These are phyloP conservation scores for Plantago lanceolata DNA, from an alignment of 305 asterid genomes.

Conservation along the genomic window DNA sequence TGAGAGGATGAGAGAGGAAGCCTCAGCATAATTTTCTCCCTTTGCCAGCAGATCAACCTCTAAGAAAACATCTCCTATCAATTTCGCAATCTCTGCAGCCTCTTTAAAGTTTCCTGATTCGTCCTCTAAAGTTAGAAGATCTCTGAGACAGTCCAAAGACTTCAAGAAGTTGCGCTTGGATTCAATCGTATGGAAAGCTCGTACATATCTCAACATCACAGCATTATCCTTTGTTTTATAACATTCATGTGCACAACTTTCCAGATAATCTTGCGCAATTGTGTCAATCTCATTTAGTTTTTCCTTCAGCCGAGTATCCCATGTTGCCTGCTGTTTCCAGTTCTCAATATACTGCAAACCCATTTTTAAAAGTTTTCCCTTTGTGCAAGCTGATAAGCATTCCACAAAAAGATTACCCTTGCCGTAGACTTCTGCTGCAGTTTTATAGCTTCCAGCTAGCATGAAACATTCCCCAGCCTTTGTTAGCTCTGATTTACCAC, in stretches of 20 bases:
- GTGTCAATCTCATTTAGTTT: slow-evolving; percentile 27
- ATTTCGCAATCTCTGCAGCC: slow-evolving; percentile 54
- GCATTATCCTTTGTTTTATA: slow-evolving; percentile 30
- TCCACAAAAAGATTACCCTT: slow-evolving; percentile 40
- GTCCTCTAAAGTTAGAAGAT: slow-evolving; percentile 47
- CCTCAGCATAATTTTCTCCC: slow-evolving; percentile 29
- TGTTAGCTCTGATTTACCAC: slow-evolving; percentile 34
- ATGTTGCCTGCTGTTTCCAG: slow-evolving; percentile 43
- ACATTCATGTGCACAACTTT: slow-evolving; percentile 41
- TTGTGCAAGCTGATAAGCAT: slow-evolving; percentile 49
- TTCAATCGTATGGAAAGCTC: slow-evolving; percentile 39
- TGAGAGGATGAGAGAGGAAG: slow-evolving; percentile 34
- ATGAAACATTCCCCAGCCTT: slow-evolving; percentile 72
- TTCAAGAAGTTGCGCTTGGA: slow-evolving; percentile 46
- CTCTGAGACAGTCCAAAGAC: slow-evolving; percentile 37
- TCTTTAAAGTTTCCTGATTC: slow-evolving; percentile 47
- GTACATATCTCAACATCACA: slow-evolving; percentile 47
- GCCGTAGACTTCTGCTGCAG: slow-evolving; percentile 50
- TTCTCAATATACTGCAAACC: slow-evolving; percentile 47
- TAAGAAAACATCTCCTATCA: slow-evolving; percentile 35
- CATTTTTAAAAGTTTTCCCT: slow-evolving; percentile 41
- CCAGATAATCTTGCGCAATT: slow-evolving; percentile 43
- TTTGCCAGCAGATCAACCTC: slow-evolving; percentile 51
- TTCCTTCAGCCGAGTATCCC: slow-evolving; percentile 8
- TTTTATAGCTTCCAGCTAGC: slow-evolving; percentile 37